A percentile compares a stretch with the other conserved stretches of the same genome.
phyloP scores from a whole-genome alignment of 2,329 filamentous ascomycete genomes.

The Aspergillus novofumigatus region DNA sequence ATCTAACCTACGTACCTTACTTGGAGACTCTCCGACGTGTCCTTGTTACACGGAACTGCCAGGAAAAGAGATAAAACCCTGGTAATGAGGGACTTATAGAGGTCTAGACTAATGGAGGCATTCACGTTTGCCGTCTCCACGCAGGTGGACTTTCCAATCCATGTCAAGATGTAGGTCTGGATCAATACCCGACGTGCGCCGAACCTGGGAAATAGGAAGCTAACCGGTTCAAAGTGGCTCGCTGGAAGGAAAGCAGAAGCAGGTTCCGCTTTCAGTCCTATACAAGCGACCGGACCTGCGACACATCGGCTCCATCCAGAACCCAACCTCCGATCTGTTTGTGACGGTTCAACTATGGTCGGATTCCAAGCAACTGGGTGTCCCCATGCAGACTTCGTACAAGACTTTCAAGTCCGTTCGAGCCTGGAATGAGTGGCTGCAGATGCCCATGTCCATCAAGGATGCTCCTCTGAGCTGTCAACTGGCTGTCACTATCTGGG shows the following conservation, averaged over 20 bases:
- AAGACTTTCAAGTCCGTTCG: constrained; percentile 72
- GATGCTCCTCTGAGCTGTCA: constrained; percentile 76
- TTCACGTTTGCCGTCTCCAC: constrained; percentile 94
- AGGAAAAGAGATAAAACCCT: not conserved
- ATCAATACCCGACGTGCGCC: not conserved
- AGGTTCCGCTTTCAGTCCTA: constrained; percentile 71
- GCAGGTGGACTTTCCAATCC: constrained; percentile 68
- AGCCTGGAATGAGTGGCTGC: constrained; percentile 95
- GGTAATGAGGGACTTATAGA: not conserved
- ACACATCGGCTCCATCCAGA: constrained; percentile 81
- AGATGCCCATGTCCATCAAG: constrained; percentile 78
- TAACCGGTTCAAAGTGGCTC: constrained; percentile 52
- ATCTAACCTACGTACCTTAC: not conserved
- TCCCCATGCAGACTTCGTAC: constrained; percentile 88
- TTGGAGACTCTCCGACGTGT: not conserved
- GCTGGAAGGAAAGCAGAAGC: constrained; percentile 73
- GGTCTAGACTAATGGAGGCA: constrained; percentile 66
- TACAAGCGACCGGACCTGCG: constrained; percentile 74
- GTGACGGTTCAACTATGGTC: constrained; percentile 92
- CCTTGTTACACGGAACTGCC: not conserved
- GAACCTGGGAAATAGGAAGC: not conserved
- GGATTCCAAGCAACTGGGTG: constrained; percentile 88
- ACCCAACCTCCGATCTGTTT: constrained; percentile 81
- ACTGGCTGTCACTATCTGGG: constrained; percentile 92
- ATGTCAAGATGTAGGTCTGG: constrained; percentile 58